Conservation (phyloP, 495 filamentous ascomycete genomes). For the Aspergillus affinis region DNA sequence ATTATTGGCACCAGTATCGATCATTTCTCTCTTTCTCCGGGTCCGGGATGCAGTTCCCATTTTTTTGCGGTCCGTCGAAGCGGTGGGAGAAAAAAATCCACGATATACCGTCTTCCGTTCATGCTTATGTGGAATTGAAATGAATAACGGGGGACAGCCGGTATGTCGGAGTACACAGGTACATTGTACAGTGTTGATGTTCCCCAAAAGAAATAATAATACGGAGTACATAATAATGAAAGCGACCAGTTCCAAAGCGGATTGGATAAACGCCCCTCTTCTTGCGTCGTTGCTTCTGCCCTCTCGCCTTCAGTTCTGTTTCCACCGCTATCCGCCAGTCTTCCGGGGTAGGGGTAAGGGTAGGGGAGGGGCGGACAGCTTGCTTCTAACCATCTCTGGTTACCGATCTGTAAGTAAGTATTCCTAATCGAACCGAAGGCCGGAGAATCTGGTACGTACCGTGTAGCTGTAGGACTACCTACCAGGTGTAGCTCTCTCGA, state of each 20-base stretch:
- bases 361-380: conserved; percentile 4
- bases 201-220: background rate
- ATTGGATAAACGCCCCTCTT: background rate
- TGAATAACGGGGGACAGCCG: no score
- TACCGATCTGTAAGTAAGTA: conserved; percentile 11
- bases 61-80: background rate
- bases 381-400: conserved; percentile 12
- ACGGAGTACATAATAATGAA: background rate
- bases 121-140: no score
- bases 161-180: background rate
- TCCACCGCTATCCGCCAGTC: background rate
- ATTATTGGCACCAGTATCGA: background rate
- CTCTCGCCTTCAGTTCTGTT: background rate
- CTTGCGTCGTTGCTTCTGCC: no score
- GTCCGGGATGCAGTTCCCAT: background rate
- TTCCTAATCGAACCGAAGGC: no score
- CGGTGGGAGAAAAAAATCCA: background rate
- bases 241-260: background rate
- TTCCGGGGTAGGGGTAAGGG: conserved; percentile 8
- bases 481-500: no score
- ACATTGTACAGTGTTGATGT: background rate
- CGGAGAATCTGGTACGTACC: no score
- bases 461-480: no score
- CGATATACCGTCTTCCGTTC: background rate
- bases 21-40: background rate